phyloP scores from a whole-genome alignment of 2,329 filamentous ascomycete genomes.

The Nothomitra cinnamomea region DNA sequence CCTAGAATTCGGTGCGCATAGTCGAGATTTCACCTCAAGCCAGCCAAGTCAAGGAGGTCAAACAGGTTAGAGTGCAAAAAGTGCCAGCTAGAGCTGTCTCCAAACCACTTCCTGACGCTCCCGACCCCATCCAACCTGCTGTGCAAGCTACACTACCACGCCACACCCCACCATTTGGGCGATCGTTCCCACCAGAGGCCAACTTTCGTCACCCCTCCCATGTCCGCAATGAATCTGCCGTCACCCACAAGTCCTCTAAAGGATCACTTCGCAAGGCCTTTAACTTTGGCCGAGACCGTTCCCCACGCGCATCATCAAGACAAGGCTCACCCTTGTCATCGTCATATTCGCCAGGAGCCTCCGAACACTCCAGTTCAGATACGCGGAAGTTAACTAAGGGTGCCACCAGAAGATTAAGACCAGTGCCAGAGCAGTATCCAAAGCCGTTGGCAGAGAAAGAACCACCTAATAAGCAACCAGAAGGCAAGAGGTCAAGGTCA shows the following conservation, averaged over 20 bases:
- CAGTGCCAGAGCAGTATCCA: not conserved
- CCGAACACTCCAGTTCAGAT: not conserved
- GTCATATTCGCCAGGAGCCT: not conserved
- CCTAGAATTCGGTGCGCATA: not conserved
- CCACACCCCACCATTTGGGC: not conserved
- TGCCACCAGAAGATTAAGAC: not conserved
- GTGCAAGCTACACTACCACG: slow-evolving; percentile 9
- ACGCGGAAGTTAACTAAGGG: not conserved
- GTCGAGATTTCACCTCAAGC: not conserved
- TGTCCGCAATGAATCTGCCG: not conserved
- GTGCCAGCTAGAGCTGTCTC: slow-evolving; percentile 6
- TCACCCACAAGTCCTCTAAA: not conserved
- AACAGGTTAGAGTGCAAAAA: too few relatives aligned
- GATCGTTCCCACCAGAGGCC: not conserved
- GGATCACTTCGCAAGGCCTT: not conserved
- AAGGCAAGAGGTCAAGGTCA: not conserved
- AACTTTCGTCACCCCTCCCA: slow-evolving; percentile 1
- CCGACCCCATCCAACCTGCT: slow-evolving; percentile 9
- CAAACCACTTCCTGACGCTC: slow-evolving; percentile 15
- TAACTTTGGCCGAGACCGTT: not conserved
- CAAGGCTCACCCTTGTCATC: not conserved
- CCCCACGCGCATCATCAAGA: not conserved
- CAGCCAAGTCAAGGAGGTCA: too few relatives aligned
- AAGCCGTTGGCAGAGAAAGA: not conserved
- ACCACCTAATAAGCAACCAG: not conserved